Evolutionary conservation across 73 alveolate genomes (phyloP).

Genomic region (Paramecium sexaurelia): DNA sequence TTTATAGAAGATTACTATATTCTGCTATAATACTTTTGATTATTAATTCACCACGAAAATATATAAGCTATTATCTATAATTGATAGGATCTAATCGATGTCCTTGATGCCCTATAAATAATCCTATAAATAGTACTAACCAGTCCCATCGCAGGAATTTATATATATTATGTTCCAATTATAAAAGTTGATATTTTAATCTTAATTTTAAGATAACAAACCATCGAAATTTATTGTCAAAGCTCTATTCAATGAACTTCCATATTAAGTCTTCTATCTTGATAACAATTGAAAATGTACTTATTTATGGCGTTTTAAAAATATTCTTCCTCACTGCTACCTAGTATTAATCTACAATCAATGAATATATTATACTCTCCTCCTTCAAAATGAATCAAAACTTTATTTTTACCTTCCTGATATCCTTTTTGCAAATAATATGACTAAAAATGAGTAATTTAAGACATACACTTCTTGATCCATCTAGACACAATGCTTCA

Average conservation of each 20-base stretch:
- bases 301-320: not conserved
- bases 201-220: not conserved
- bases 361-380: not conserved
- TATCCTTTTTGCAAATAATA: not conserved
- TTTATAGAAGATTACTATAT: not conserved
- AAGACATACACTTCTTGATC: not conserved
- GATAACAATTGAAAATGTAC: not conserved
- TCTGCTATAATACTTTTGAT: not conserved
- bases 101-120: not conserved
- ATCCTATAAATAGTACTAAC: not conserved
- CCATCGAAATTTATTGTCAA: not conserved
- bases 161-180: slow-evolving; percentile 18
- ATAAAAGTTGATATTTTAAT: not conserved
- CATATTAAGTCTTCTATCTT: not conserved
- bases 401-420: not conserved
- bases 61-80: not conserved
- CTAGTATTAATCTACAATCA: not conserved
- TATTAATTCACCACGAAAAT: slow-evolving; percentile 39
- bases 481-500: not conserved
- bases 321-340: not conserved
- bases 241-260: slow-evolving; percentile 8
- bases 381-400: slow-evolving; percentile 17
- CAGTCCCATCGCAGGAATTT: slow-evolving; percentile 57
- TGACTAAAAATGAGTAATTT: not conserved
- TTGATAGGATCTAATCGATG: not conserved